phyloP scores from a whole-genome alignment of 306 rosid genomes.

The Vicia sativa region DNA sequence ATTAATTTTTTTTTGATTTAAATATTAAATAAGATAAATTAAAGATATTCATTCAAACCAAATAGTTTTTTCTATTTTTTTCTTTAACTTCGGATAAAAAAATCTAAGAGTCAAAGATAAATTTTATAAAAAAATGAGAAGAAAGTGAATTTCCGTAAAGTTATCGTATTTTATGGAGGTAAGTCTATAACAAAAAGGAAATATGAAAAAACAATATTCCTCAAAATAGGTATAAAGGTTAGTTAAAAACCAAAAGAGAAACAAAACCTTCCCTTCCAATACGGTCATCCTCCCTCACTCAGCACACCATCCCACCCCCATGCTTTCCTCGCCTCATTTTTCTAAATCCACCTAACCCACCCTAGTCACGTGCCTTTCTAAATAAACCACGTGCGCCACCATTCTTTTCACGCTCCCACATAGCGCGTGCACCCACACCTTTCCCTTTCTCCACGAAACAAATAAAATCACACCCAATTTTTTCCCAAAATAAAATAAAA shows the following conservation, averaged over 20 bases:
- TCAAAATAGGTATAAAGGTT: too few relatives aligned
- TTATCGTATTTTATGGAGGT: too few relatives aligned
- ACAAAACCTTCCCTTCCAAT: neutral
- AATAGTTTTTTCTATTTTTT: too few relatives aligned
- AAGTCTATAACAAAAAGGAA: too few relatives aligned
- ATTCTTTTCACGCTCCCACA: neutral
- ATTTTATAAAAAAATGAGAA: too few relatives aligned
- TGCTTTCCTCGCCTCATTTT: conserved; percentile 27
- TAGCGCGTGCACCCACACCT: conserved; percentile 8
- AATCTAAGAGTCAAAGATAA: too few relatives aligned
- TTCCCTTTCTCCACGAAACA: conserved; percentile 31
- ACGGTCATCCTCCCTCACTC: neutral
- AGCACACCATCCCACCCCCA: neutral
- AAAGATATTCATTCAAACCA: too few relatives aligned
- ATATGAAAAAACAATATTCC: too few relatives aligned
- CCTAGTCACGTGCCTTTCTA: conserved; percentile 34
- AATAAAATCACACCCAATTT: neutral
- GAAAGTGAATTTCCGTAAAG: too few relatives aligned
- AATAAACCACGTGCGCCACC: conserved; percentile 34
- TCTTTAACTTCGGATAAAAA: too few relatives aligned
- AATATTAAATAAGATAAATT: too few relatives aligned
- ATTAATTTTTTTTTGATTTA: too few relatives aligned
- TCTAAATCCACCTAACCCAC: neutral
- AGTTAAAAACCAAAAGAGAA: neutral
- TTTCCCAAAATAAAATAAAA: neutral